phyloP scores from a whole-genome alignment of 2,329 filamentous ascomycete species.

The Sporothrix dimorphospora region DNA sequence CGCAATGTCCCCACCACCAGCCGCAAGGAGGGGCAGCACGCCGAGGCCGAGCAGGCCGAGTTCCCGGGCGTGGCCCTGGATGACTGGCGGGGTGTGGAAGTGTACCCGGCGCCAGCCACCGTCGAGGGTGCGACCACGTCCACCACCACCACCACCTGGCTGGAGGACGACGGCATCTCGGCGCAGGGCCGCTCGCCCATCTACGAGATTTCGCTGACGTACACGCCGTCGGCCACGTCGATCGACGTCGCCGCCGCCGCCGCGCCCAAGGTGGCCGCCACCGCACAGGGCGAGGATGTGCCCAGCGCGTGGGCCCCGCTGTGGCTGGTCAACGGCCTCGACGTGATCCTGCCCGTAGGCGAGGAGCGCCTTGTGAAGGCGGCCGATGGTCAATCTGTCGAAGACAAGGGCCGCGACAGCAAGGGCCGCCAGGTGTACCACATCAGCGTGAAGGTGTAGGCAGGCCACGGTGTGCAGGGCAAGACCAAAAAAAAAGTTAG shows the following conservation, averaged over 20 bases:
- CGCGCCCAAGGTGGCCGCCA: constrained; percentile 17
- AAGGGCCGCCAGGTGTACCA: constrained; percentile 33
- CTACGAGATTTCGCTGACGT: constrained; percentile 35
- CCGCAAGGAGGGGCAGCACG: constrained; percentile 29
- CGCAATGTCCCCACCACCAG: constrained; percentile 38
- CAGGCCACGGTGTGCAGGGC: background rate
- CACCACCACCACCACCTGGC: constrained; percentile 37
- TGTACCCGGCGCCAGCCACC: constrained; percentile 39
- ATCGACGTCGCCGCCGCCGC: constrained; percentile 35
- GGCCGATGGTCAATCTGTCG: background rate
- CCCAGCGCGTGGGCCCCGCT: constrained; percentile 36
- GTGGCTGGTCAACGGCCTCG: constrained; percentile 38
- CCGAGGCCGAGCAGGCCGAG: constrained; percentile 36
- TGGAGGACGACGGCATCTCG: constrained; percentile 42
- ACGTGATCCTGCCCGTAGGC: constrained; percentile 40
- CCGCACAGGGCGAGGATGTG: constrained; percentile 31
- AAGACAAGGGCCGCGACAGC: constrained; percentile 31
- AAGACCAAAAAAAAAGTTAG: background rate
- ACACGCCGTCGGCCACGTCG: constrained; percentile 32
- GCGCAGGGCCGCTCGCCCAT: constrained; percentile 36
- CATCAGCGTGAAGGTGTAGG: constrained; percentile 20
- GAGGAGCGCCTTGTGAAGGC: constrained; percentile 39
- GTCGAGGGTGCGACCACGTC: constrained; percentile 30
- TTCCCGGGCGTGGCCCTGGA: constrained; percentile 40
- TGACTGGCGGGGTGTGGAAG: constrained; percentile 43